Percentiles rank a stretch among this genome's conserved stretches.
phyloP scores from a whole-genome alignment of 2,329 filamentous ascomycete genomes.

The Elsinoe perseae region DNA sequence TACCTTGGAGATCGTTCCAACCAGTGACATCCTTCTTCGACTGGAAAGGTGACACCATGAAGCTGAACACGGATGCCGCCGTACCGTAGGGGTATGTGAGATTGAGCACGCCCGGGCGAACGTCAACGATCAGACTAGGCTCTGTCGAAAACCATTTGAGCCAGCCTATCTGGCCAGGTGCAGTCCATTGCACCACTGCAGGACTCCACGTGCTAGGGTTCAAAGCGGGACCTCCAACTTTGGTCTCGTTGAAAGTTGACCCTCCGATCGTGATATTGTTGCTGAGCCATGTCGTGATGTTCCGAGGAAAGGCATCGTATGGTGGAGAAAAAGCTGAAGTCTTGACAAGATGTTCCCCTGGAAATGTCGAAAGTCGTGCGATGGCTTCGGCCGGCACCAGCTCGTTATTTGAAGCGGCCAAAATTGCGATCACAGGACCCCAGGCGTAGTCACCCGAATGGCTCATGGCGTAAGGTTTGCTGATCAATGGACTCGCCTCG shows the following conservation, averaged over 20 bases:
- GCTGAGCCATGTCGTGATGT: slow-evolving; percentile 53
- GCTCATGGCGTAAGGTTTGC: slow-evolving; percentile 47
- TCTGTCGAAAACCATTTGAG: slow-evolving; percentile 37
- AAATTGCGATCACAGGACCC: slow-evolving; percentile 48
- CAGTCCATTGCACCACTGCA: slow-evolving; percentile 52
- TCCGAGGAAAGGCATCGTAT: slow-evolving; percentile 49
- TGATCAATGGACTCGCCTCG: slow-evolving; percentile 30
- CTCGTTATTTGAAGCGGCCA: slow-evolving; percentile 44
- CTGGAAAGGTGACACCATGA: slow-evolving; percentile 44
- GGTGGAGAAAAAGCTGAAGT: slow-evolving; percentile 52
- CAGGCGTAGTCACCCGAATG: slow-evolving; percentile 54
- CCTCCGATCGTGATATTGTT: slow-evolving; percentile 53
- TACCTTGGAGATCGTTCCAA: slow-evolving; percentile 44
- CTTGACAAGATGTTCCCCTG: slow-evolving; percentile 46
- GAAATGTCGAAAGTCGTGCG: slow-evolving; percentile 40
- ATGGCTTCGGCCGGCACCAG: slow-evolving; percentile 38
- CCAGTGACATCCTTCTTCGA: slow-evolving; percentile 37
- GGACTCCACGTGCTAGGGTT: slow-evolving; percentile 51
- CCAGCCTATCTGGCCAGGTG: slow-evolving; percentile 33
- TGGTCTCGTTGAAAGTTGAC: slow-evolving; percentile 49
- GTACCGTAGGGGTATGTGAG: slow-evolving; percentile 50
- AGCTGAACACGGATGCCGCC: slow-evolving; percentile 42
- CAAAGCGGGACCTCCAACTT: slow-evolving; percentile 48
- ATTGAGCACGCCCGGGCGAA: slow-evolving; percentile 37
- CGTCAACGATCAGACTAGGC: slow-evolving; percentile 35